Evolutionary conservation across 2,329 filamentous ascomycete genomes (phyloP), one percentile per base, ranked within the genome.

Genomic region (Alternaria postmessia): DNA sequence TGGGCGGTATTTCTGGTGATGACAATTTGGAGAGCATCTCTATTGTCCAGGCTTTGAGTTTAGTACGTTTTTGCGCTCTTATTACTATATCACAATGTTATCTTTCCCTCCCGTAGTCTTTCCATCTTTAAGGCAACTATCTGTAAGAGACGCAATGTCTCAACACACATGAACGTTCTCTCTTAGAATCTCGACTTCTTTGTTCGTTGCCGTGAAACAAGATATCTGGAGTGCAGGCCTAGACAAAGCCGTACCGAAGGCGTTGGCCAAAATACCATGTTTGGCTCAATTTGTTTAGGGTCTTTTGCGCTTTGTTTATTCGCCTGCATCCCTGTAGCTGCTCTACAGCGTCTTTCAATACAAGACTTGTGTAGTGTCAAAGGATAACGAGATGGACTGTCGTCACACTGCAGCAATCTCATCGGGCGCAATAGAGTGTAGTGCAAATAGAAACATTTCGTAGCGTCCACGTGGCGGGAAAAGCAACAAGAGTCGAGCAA

Each of bases 11-110:
- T 36, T 30, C 39, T 26, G 32, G 51, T 24, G 39, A 43, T 42
- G 26, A 39, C 28, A 54, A 65, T 66, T 14, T 32, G 47, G 20
- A 41, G 9, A 11, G 5, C 36, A 38, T 48, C 14, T 22, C 26
- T 32, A 20, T 18, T 48, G 46, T 20, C 22, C 46, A 11, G 39
- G 6, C 22, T 36, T 22, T 30, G 30, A 48, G 12, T 36, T 20
- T 3, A 36, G 30, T 24, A 24, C 18, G 24, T 7, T 36, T 20
- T 34, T 22, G 14, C 14, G 30, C 18, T 48, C 20, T 48, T 34
- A 18, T 48, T 24, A 20, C 14, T 48, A 18, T 24, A 36, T 36
- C 30, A 30, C 18, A 34, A 24, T 30, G 30, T 41, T 22, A 0
- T 41, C 18, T 22, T 22, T 41, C 18, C 2, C 3, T 41, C 11